A percentile compares a stretch with the other conserved stretches of the same genome.
Conservation (phyloP, 164 flowering plant species). For the Sedum album region DNA sequence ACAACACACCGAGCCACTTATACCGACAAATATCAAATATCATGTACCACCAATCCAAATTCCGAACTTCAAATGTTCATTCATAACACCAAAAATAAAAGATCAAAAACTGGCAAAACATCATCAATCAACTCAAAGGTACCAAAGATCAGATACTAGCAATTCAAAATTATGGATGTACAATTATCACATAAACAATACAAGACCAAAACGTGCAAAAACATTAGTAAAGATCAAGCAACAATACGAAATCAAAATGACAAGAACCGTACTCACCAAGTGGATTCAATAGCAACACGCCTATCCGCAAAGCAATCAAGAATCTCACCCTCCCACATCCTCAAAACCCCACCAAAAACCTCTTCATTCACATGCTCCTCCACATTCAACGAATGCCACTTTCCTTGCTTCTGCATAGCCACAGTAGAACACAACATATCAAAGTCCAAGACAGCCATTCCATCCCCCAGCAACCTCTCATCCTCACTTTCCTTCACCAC, state of each 20-base stretch:
- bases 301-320: conserved; percentile 82
- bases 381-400: conserved; percentile 31
- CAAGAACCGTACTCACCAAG: conserved; percentile 30
- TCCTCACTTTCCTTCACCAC: conserved; percentile 24
- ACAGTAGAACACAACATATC: conserved; percentile 86
- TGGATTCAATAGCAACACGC: conserved; percentile 57
- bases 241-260: too few relatives aligned
- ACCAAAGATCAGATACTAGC: too few relatives aligned
- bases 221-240: too few relatives aligned
- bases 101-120: too few relatives aligned
- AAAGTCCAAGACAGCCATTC: conserved; percentile 66
- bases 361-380: conserved; percentile 7
- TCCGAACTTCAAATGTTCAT: too few relatives aligned
- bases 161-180: too few relatives aligned
- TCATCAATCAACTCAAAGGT: too few relatives aligned
- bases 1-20: not conserved
- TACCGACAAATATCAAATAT: not conserved
- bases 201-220: too few relatives aligned
- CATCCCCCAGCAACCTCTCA: conserved; percentile 34
- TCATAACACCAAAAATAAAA: too few relatives aligned
- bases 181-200: too few relatives aligned
- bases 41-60: too few relatives aligned
- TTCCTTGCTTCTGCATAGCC: conserved; percentile 77
- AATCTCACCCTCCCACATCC: conserved; percentile 97
- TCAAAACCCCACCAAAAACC: conserved; percentile 49